A percentile compares a stretch with the other conserved stretches of the same genome.
Evolutionary conservation across 1,284 basidiomycete species (phyloP).

Genomic region (Entoloma clypeatum): DNA sequence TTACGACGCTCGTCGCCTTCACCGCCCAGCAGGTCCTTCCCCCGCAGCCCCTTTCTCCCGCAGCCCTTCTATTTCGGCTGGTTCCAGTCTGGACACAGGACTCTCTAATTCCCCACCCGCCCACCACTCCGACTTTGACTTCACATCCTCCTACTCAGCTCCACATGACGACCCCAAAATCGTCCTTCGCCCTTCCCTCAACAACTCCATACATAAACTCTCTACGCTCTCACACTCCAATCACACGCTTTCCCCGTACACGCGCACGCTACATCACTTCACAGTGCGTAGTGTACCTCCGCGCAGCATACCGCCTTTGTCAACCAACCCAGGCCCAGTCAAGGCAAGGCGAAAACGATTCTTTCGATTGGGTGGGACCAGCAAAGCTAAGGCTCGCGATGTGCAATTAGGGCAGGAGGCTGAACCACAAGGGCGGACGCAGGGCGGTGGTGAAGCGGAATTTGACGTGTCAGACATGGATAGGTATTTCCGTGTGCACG

Average conservation of each 20-base stretch:
- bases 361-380: constrained; percentile 59
- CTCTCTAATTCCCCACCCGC: constrained; percentile 19
- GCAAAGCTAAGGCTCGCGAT: constrained; percentile 19
- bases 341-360: constrained; percentile 79
- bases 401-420: constrained; percentile 12
- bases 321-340: too few relatives aligned
- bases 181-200: constrained; percentile 62
- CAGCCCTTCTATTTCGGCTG: constrained; percentile 18
- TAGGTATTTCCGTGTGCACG: constrained; percentile 61
- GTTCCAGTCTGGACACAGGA: constrained; percentile 17
- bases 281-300: constrained; percentile 83
- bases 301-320: too few relatives aligned
- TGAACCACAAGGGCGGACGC: constrained; percentile 7
- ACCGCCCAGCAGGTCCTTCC: constrained; percentile 26
- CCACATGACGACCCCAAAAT: constrained; percentile 51
- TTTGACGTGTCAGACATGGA: constrained; percentile 77
- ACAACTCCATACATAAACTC: constrained; percentile 77
- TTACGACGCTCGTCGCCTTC: constrained; percentile 18
- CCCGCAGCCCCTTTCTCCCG: constrained; percentile 14
- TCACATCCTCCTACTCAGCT: constrained; percentile 22
- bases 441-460: constrained; percentile 26
- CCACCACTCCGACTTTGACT: constrained; percentile 9
- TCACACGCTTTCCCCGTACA: constrained; percentile 89
- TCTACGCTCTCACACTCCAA: constrained; percentile 83
- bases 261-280: constrained; percentile 83